Evolutionary conservation across 805 yeast genomes (phyloP), one percentile per base, ranked within the genome.

Genomic region (Ogataea nonfermentans): DNA sequence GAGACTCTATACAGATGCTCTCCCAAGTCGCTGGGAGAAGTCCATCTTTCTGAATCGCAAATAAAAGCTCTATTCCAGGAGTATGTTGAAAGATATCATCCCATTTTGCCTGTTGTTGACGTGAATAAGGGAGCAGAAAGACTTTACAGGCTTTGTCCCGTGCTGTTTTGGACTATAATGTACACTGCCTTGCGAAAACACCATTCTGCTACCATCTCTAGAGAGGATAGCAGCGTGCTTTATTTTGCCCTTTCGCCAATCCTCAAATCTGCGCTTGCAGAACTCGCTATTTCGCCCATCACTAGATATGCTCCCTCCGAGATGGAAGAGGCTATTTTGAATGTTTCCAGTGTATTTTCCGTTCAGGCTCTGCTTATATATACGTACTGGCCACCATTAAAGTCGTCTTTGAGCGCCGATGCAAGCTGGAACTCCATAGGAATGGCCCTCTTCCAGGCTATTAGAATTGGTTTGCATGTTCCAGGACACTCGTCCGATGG

Each of bases 371-470:
- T 91, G 47, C 64, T 91, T 19, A 66, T 91, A 2, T 88, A 85
- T 62, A 83, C 97, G 0, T 79, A 83, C 59, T 91, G 98, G 99
- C 98, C 98, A 0, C 96, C 97, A 3, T 73, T 90, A 26, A 87
- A 96, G 0, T 88, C 98, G 0, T 89, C 97, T 0, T 71, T 93
- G 32, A 85, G 95, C 61, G 96, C 98, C 0, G 98, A 93, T 57
- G 84, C 96, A 6, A 84, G 95, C 4, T 91, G 97, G 95, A 87
- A 85, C 57, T 87, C 97, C 1, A 82, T 88, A 15, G 98, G 97
- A 0, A 81, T 87, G 32, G 98, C 98, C 4, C 70, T 89, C 52
- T 87, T 86, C 62, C 96, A 88, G 56, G 98, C 97, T 0, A 83
- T 90, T 24, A 68, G 97, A 39, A 84, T 91, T 11, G 98, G 99